These are phyloP conservation scores for Oligophagozyma castellii DNA, from an alignment of 1,139 yeast genomes.

Conservation along the genomic window DNA sequence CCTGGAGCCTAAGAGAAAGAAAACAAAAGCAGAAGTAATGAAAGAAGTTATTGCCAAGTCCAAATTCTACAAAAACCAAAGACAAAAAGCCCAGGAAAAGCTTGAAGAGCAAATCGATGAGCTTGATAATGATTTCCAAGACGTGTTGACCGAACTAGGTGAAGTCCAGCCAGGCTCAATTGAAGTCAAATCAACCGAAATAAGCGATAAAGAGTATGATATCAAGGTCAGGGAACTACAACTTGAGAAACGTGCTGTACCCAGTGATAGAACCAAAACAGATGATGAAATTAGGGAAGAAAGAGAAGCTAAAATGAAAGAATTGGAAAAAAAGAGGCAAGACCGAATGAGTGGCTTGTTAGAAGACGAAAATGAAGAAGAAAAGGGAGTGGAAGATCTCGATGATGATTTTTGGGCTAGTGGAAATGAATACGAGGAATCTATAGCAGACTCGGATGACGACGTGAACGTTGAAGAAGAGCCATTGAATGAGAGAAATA, in stretches of 20 bases:
- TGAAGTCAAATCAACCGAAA: constrained; percentile 5
- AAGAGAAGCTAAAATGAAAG: constrained; percentile 48
- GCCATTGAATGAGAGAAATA: constrained; percentile 7
- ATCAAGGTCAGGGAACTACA: constrained; percentile 63
- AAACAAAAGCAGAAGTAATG: constrained; percentile 92
- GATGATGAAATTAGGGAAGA: constrained; percentile 70
- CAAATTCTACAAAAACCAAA: constrained; percentile 73
- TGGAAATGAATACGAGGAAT: constrained; percentile 32
- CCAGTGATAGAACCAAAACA: constrained; percentile 93
- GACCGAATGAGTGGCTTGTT: constrained; percentile 74
- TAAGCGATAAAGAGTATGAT: constrained; percentile 40
- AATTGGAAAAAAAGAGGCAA: constrained; percentile 61
- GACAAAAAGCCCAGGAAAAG: constrained; percentile 66
- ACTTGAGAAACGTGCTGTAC: constrained; percentile 78
- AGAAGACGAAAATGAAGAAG: constrained; percentile 33
- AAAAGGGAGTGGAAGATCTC: constrained; percentile 56
- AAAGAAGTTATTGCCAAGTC: constrained; percentile 92
- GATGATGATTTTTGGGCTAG: constrained; percentile 39
- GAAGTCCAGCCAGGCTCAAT: constrained; percentile 15
- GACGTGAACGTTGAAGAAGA: constrained; percentile 16
- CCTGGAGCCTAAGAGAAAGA: constrained; percentile 42
- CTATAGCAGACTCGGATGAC: constrained; percentile 23
- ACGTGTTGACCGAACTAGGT: constrained; percentile 52
- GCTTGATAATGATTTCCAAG: constrained; percentile 67
- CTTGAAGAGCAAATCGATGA: constrained; percentile 59